phyloP scores from a whole-genome alignment of 345 rosid species.

The Camelina laxa region DNA sequence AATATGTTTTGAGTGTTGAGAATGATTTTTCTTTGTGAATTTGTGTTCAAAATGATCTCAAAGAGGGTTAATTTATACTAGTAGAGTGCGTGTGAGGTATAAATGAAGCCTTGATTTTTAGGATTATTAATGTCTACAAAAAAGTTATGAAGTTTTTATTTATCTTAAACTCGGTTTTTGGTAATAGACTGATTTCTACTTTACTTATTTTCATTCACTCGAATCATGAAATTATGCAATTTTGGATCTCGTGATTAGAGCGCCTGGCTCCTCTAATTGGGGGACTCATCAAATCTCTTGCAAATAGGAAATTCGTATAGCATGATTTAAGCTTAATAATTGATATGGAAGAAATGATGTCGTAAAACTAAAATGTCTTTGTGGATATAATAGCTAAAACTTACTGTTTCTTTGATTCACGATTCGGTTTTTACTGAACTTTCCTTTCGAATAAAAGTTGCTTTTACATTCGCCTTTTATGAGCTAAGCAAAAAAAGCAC shows the following conservation, averaged over 20 bases:
- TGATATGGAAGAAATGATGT: neutral
- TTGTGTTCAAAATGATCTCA: too few relatives aligned
- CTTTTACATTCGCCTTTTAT: too few relatives aligned
- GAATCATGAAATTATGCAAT: too few relatives aligned
- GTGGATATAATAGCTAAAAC: too few relatives aligned
- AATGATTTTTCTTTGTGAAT: neutral
- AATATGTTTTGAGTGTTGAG: neutral
- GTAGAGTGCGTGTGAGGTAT: neutral
- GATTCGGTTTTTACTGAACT: too few relatives aligned
- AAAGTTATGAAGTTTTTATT: neutral
- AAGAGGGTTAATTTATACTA: too few relatives aligned
- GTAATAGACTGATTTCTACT: too few relatives aligned
- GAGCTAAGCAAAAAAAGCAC: too few relatives aligned
- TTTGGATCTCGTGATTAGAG: neutral
- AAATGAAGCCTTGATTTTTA: constrained; percentile 14
- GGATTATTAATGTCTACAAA: constrained; percentile 8
- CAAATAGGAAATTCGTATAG: neutral
- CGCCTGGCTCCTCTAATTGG: neutral
- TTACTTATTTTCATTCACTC: too few relatives aligned
- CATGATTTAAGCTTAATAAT: neutral
- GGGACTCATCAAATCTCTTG: neutral
- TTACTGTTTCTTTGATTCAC: too few relatives aligned
- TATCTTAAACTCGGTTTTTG: neutral
- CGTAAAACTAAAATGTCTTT: too few relatives aligned
- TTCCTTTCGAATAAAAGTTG: too few relatives aligned